Evolutionary conservation across 768 basidiomycete genomes (phyloP), one percentile per base, ranked within the genome.

Genomic region (Podaxis sp.): DNA sequence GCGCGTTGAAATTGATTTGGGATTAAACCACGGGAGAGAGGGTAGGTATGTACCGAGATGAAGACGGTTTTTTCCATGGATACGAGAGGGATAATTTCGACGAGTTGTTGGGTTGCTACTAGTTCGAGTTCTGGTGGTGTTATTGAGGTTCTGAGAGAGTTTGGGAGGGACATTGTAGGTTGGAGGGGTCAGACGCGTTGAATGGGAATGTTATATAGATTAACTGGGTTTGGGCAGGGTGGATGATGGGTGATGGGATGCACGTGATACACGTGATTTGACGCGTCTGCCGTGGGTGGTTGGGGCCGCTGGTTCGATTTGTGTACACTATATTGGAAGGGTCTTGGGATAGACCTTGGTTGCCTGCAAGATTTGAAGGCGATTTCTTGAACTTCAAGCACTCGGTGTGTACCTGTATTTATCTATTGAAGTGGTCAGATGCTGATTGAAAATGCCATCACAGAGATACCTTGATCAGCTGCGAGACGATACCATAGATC

Each of bases 1-100:
- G 17, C 8, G 4, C 15, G 13, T 33, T 40, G 7, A 59, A 73
- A 49, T 64, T 59, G 57, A 65, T 66, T 66, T 65, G 59, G 70
- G 66, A 52, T 47, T 55, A 55, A 52, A 25, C 22, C 57, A 52
- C 40, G 13, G n/a, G 19, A 52, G 24, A 63, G 64, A 66, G 61
- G 27, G 64, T 47, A 50, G 57, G 62, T 61, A 65, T 68, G 67
- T 81, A 92, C 95, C 74, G 94, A 93, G 65, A 98, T 92, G 70
- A 98, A 90, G 33, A 94, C 88, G 25, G 94, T 94, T 66, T 82
- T 85, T 69, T 94, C 93, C 93, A 96, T 96, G 6, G 90, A 79
- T 65, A 97, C 92, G 27, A 94, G 78, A 0, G 95, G 95, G 1
- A 95, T 82, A 63, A 97, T 91, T 65, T 94, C 91, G 50, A 98